Conservation (phyloP, 139 green algal species). For the Micractinium sp. region DNA sequence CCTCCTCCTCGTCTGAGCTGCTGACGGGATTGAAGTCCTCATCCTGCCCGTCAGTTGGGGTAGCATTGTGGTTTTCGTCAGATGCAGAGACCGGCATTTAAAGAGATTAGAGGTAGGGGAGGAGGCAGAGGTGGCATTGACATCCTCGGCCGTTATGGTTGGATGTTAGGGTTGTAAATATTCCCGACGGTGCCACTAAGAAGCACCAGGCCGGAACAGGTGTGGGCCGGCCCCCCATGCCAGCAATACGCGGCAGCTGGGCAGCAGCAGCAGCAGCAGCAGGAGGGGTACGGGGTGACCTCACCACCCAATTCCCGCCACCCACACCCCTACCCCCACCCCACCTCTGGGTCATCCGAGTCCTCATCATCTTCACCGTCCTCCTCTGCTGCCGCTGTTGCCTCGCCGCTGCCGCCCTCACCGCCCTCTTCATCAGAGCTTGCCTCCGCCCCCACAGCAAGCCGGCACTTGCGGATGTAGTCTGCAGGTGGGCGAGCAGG, state of each 20-base stretch:
- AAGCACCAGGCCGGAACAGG: no score
- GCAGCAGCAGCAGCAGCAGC: not conserved
- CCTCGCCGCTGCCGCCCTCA: not conserved
- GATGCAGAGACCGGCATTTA: not conserved
- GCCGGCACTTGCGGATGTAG: constrained; percentile 24
- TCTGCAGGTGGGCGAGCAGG: not conserved
- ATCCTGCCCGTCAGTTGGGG: no score
- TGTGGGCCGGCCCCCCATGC: no score
- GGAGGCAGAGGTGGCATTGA: not conserved
- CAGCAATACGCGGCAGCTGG: no score
- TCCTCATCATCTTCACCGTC: not conserved
- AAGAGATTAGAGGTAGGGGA: not conserved
- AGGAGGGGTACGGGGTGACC: no score
- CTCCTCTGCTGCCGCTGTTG: not conserved
- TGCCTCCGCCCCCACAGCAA: constrained; percentile 28
- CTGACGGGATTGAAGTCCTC: constrained; percentile 40
- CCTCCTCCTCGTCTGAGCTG: constrained; percentile 40
- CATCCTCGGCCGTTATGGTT: no score
- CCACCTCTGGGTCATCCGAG: constrained; percentile 40
- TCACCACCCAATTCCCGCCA: no score
- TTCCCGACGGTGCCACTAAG: no score
- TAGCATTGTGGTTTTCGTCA: no score
- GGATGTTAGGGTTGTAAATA: no score
- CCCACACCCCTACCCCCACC: not conserved
- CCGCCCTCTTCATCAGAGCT: constrained; percentile 32